Evolutionary conservation across 371 early-diverging fungal genomes (phyloP), one percentile per base, ranked within the genome.

Genomic region (Rhizopus sp.): DNA sequence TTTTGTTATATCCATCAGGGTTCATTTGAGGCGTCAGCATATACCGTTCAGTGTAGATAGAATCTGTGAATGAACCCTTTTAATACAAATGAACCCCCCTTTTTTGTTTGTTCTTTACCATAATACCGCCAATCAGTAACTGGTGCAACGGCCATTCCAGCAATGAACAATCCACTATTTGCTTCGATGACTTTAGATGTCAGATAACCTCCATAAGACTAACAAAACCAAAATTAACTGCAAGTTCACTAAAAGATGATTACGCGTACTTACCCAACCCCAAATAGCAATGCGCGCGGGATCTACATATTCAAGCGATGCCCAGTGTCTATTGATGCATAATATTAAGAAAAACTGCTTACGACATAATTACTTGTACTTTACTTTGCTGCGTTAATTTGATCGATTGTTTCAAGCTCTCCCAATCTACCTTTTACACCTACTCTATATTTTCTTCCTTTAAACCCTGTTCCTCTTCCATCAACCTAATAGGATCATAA

Each of bases 31-130:
- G 96, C 23, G 91, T 87, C 59, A 87, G 79, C 97, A 98, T 94
- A 72, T 93, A 97, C 53, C 98, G 78, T 72, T 97, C 98, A 0
- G 97, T 96, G 68, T 97, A 97, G 31, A 96, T 75, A 0, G 94
- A 87, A 68, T 97, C 94, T 75, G 33, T 7, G 39, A 30, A 12
- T 8, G 15, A 10, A 23, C 17, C n/a, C 29, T 17, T 17, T 5
- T 46, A n/a, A 6, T 31, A 39, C 9, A 17, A 17, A n/a, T 32
- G 2, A 45, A 29, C 17, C 3, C 5, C n/a, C 5, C 3, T 34
- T 16, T 15, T 51, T 16, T 46, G 2, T 53, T 42, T 41, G 23
- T 53, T 45, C 7, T 2, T 16, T 63, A 82, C 84, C 87, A 57
- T 89, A 88, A 33, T 73, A 85, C 55, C 75, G 71, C 96, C 96